Base-by-base conservation (phyloP, 1,284 basidiomycete species). In the Cryptococcus neoformans region DNA sequence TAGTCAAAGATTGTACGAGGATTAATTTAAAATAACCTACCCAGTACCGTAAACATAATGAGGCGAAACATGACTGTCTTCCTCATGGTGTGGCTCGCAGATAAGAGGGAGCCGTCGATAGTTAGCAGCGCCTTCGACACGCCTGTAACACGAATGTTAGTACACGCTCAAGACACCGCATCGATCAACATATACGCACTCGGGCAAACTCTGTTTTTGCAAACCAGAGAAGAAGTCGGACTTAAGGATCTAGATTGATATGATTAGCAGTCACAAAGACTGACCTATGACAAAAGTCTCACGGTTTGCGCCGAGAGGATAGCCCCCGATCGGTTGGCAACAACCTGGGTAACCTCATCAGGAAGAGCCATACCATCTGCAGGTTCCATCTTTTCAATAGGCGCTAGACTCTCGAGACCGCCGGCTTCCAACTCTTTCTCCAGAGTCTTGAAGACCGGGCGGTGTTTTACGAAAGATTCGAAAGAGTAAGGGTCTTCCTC, bases 401-500 rank as follows among this genome's bases (percentile, higher is more conserved):
- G 94, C 62, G 87, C 89, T 57, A 99, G 79, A 1, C 89, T 87
- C 56, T 88, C 83, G 46, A 92, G 75, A 12, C 88, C 88, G 40
- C 91, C 87, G n/a, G 83, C 83, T 44, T 86, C 79, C 46, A 99
- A 83, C 65, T 99, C 96, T 62, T 90, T 92, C 76, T 95, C 86
- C 60, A 99, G 94, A 0, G 96, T 99, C 70, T 89, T 89, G 78
- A 99, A 92, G 12, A 99, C 96, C 84, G 92, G 92, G 44, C 89
- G 81, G 62, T 84, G 84, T 71, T 87, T 85, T 39, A 95, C 87
- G 65, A 88, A 96, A 3, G 81, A 83, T 67, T 89, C 90, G 50
- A 96, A 88, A 2, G 82, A 85, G 65, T 88, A 87, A 46, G 90
- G 85, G 6, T 87, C 85, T 51, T 84, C 79, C 72, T 91, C 82